Evolutionary conservation across 192 early-diverging fungal species (phyloP).

Genomic region (Chytriomyces confervae): DNA sequence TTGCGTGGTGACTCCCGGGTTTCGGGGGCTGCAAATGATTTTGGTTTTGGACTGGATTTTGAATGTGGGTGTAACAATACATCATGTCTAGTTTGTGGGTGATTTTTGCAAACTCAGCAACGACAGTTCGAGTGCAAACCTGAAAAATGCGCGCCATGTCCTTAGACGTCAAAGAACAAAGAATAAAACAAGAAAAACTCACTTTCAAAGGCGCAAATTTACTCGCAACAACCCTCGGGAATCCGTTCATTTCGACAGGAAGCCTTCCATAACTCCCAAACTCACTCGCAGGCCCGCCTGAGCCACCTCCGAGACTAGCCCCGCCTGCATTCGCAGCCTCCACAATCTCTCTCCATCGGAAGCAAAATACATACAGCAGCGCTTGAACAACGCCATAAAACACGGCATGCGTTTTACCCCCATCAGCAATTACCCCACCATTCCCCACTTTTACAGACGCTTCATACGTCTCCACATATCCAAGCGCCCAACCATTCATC

Average conservation of each 20-base stretch:
- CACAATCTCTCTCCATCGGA: conserved; percentile 86
- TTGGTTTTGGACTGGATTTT: conserved; percentile 43
- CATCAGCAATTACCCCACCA: conserved; percentile 3
- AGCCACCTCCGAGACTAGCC: conserved; percentile 31
- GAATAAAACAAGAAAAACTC: conserved; percentile 11
- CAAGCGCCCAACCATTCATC: conserved; percentile 69
- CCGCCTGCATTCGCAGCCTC: conserved; percentile 20
- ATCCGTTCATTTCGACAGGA: conserved; percentile 56
- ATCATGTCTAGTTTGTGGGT: conserved; percentile 80
- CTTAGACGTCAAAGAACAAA: neutral
- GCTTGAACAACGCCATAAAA: conserved; percentile 91
- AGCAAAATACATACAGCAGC: conserved; percentile 93
- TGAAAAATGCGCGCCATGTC: conserved; percentile 10
- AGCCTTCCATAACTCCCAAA: conserved; percentile 41
- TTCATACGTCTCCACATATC: conserved; percentile 63
- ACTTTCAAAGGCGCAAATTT: conserved; percentile 81
- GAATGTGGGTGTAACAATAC: conserved; percentile 82
- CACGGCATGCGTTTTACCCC: conserved; percentile 71
- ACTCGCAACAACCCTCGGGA: conserved; percentile 79
- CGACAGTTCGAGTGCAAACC: conserved; percentile 78
- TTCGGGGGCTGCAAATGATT: conserved; percentile 3
- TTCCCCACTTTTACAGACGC: neutral
- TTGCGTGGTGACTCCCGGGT: neutral
- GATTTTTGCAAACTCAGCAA: conserved; percentile 84
- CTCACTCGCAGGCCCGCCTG: conserved; percentile 24